Conservation (phyloP, 495 filamentous ascomycete genomes). For the Penicillium waksmanii region DNA sequence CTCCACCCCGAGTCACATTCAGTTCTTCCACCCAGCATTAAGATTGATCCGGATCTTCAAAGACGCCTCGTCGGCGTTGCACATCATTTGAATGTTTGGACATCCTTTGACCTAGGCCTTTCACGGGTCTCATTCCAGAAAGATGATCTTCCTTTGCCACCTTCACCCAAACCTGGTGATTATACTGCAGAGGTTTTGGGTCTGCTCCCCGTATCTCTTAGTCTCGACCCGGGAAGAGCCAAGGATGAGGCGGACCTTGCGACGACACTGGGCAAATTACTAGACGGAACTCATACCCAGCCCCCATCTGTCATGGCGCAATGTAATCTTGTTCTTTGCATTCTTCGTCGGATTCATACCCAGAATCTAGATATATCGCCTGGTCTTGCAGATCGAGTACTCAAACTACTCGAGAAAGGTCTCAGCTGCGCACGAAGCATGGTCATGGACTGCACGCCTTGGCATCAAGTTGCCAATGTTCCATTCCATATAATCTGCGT, state of each 20-base stretch:
- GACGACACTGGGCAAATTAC: constrained; percentile 21
- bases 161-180: constrained; percentile 30
- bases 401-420: constrained; percentile 30
- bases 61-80: constrained; percentile 46
- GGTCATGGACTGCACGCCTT: constrained; percentile 40
- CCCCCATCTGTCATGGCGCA: constrained; percentile 48
- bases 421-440: constrained; percentile 40
- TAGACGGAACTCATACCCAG: constrained; percentile 34
- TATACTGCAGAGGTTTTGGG: constrained; percentile 42
- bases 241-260: constrained; percentile 36
- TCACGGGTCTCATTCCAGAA: constrained; percentile 43
- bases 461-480: constrained; percentile 56
- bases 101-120: constrained; percentile 54
- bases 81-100: constrained; percentile 50
- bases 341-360: constrained; percentile 48
- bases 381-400: constrained; percentile 28
- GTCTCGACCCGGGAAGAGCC: constrained; percentile 37
- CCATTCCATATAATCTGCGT: constrained; percentile 57
- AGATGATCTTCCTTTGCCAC: constrained; percentile 26
- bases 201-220: constrained; percentile 40
- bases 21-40: constrained; percentile 17
- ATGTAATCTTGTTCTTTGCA: constrained; percentile 53
- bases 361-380: constrained; percentile 39
- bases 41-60: constrained; percentile 36
- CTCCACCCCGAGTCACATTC: constrained; percentile 44